Evolutionary conservation across 2,329 filamentous ascomycete species (phyloP), one percentile per base, ranked within the genome.

Genomic region (Fusarium mundagurra): DNA sequence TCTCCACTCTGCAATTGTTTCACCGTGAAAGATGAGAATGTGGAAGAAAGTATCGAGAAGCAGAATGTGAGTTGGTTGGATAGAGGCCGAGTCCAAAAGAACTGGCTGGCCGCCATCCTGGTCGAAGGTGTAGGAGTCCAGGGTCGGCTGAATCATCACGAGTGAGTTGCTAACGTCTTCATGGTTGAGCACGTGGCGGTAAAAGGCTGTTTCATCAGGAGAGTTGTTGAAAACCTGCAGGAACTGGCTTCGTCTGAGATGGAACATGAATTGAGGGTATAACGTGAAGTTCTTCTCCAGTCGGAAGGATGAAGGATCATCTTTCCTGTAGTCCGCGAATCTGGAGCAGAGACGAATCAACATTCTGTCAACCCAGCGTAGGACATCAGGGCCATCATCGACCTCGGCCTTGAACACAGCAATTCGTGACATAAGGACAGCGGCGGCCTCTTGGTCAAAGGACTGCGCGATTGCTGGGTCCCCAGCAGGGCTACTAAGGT

Each of bases 221-320:
- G 96, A 98, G 84, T 98, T 99, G 87, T 99, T 99, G 90, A 99
- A 99, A 65, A 99, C 95, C 81, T 99, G 96, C 74, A 99, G 85
- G 87, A 99, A 99, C 83, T 98, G 96, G 84, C 95, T 98, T 83
- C 96, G 91, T 78, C 96, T 93, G 70, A 99, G 89, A 83, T 99
- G 96, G 88, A 99, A 99, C 96, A 99, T 99, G 85, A 99, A 99
- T 82, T 99, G 96, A 33, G 96, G 96, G 81, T 99, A 99, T 22
- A 99, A 89, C 0, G 96, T 98, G 81, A 99, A 99, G 87, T 99
- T 99, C 90, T 98, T 98, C 84, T 99, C 96, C 72, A 98, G 85
- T 41, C 95, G 91, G 90, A 99, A 99, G 1, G 96, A 98, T 10
- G 96, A 97, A 20, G 96, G 95, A 79, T 99, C 96, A 81, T 99